Conservation (phyloP, 106 monocot genomes). For the Dioscorea alata region DNA sequence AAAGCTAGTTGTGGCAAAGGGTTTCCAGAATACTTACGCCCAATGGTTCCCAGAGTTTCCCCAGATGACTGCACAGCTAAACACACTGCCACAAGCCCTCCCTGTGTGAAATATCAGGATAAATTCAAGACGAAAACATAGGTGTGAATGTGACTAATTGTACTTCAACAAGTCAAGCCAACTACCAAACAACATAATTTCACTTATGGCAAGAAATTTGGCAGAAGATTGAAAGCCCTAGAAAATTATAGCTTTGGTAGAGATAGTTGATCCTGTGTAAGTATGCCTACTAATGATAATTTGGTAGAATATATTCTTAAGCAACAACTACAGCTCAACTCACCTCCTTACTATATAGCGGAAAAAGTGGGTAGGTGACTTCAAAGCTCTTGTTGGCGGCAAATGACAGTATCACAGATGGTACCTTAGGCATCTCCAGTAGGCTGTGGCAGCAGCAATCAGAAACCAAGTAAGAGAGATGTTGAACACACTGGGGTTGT, state of each 20-base stretch:
- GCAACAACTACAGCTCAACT: background rate
- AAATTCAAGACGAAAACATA: too few relatives aligned
- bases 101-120: constrained; percentile 24
- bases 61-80: constrained; percentile 69
- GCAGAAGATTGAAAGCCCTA: too few relatives aligned
- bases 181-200: too few relatives aligned
- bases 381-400: constrained; percentile 69
- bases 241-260: too few relatives aligned
- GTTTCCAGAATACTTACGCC: constrained; percentile 51
- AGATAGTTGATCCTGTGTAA: too few relatives aligned
- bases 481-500: too few relatives aligned
- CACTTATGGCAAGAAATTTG: too few relatives aligned
- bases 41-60: constrained; percentile 65
- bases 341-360: constrained; percentile 56
- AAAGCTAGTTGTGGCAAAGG: background rate
- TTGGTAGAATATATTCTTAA: constrained; percentile 1
- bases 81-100: constrained; percentile 60
- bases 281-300: too few relatives aligned
- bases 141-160: too few relatives aligned
- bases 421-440: constrained; percentile 60
- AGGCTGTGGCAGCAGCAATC: constrained; percentile 26
- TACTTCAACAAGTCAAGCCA: too few relatives aligned
- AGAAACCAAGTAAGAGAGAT: too few relatives aligned
- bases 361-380: constrained; percentile 54
- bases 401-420: constrained; percentile 49